phyloP scores from a whole-genome alignment of 2,329 filamentous ascomycete species.

The Colletotrichum sp. region DNA sequence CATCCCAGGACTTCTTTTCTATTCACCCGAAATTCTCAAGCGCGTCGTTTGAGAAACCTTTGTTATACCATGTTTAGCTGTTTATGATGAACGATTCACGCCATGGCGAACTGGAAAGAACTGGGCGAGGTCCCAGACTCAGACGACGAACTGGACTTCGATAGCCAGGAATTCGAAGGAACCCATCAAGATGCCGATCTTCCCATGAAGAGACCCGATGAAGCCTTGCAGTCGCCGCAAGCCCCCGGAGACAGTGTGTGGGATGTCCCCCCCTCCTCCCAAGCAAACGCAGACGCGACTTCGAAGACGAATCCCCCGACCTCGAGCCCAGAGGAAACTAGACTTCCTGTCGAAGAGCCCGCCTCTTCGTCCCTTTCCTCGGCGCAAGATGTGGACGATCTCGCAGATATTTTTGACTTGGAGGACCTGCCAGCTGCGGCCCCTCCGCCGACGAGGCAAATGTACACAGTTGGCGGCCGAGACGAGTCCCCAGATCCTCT shows the following conservation, averaged over 20 bases:
- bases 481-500: constrained; percentile 13
- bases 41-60: not conserved
- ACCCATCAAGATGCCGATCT: not conserved
- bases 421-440: not conserved
- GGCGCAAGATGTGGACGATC: constrained; percentile 30
- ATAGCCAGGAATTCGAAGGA: constrained; percentile 32
- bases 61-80: not conserved
- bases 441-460: not conserved
- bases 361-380: constrained; percentile 41
- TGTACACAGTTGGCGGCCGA: not conserved
- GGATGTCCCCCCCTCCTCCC: constrained; percentile 39
- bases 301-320: not conserved
- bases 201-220: not conserved
- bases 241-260: constrained; percentile 32
- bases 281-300: not conserved
- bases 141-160: constrained; percentile 51
- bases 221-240: constrained; percentile 9
- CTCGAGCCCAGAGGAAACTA: not conserved
- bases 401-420: constrained; percentile 23
- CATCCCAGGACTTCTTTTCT: not conserved
- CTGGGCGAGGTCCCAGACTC: constrained; percentile 57
- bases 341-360: constrained; percentile 8
- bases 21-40: not conserved
- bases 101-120: constrained; percentile 55
- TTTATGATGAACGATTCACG: constrained; percentile 24